These are phyloP conservation scores for Macrolepiota albuminosa DNA, from an alignment of 768 basidiomycete genomes.

Conservation along the genomic window DNA sequence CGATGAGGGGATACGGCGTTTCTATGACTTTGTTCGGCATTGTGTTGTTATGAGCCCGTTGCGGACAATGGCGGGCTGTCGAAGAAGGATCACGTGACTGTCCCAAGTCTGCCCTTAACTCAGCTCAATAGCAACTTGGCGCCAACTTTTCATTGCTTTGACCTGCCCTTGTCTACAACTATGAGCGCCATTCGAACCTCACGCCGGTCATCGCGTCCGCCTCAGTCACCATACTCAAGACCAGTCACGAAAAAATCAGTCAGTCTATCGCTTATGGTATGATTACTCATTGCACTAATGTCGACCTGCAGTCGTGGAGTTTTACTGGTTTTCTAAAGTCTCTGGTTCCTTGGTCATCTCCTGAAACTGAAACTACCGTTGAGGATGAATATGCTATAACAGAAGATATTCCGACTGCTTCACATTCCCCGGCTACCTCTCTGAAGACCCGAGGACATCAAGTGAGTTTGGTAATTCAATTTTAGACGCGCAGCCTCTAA, in stretches of 20 bases:
- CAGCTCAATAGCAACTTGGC: conserved; percentile 1
- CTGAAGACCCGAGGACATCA: conserved; percentile 23
- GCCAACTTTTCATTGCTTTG: conserved; percentile 8
- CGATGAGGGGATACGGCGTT: conserved; percentile 87
- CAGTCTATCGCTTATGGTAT: conserved; percentile 12
- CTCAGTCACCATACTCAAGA: conserved; percentile 56
- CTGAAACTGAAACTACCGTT: conserved; percentile 13
- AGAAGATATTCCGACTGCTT: conserved; percentile 10
- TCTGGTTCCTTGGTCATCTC: conserved; percentile 39
- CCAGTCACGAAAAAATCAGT: conserved; percentile 44
- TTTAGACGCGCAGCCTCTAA: not conserved
- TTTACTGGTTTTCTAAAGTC: conserved; percentile 44
- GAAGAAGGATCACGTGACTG: conserved; percentile 24
- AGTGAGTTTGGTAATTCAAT: conserved; percentile 11
- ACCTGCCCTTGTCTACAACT: conserved; percentile 8
- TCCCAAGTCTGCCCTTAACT: conserved; percentile 29
- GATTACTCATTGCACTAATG: conserved; percentile 4
- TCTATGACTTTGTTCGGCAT: conserved; percentile 48
- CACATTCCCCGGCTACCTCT: conserved; percentile 16
- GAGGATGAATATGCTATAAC: conserved; percentile 18
- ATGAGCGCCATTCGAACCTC: conserved; percentile 59
- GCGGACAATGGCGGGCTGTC: conserved; percentile 24
- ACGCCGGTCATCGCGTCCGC: conserved; percentile 27
- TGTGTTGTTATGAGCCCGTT: conserved; percentile 19
- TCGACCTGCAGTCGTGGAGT: conserved; percentile 39